Evolutionary conservation across 768 basidiomycete genomes (phyloP).

Genomic region (Pleurotus sapidus): DNA sequence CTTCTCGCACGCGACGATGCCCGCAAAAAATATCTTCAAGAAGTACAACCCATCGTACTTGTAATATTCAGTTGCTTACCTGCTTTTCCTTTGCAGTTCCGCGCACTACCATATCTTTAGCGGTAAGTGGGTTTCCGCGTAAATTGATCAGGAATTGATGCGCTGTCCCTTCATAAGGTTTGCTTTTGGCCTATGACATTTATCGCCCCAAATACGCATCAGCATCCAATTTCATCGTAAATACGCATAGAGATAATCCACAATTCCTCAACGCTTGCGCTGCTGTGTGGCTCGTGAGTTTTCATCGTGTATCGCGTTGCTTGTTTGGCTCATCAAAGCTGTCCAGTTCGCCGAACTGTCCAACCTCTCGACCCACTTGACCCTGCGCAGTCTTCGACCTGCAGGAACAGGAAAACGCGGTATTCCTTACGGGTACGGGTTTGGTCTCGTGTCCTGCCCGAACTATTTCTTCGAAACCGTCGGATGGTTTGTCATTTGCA

Average conservation of each 20-base stretch:
- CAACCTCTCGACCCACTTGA: constrained; percentile 82
- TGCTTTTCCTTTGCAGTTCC: constrained; percentile 49
- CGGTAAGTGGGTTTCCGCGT: constrained; percentile 30
- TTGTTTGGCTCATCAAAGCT: not conserved
- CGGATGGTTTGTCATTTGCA: constrained; percentile 67
- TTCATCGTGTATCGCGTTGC: not conserved
- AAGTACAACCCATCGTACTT: constrained; percentile 54
- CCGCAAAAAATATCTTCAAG: constrained; percentile 77
- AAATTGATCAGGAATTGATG: not conserved
- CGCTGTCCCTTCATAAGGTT: constrained; percentile 37
- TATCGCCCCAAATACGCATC: constrained; percentile 81
- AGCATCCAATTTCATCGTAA: constrained; percentile 56
- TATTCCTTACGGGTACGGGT: constrained; percentile 94
- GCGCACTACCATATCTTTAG: constrained; percentile 85
- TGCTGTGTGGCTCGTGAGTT: constrained; percentile 73
- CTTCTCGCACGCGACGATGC: constrained; percentile 96
- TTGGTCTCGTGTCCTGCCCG: constrained; percentile 81
- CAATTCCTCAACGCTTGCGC: constrained; percentile 65
- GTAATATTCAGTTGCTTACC: not conserved
- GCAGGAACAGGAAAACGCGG: constrained; percentile 72
- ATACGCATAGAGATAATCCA: constrained; percentile 62
- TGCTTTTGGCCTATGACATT: constrained; percentile 75
- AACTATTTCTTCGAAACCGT: constrained; percentile 94
- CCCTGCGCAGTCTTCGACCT: constrained; percentile 81
- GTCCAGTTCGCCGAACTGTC: constrained; percentile 78